Evolutionary conservation across 495 filamentous ascomycete species (phyloP).

Genomic region (Annulohypoxylon bovei): DNA sequence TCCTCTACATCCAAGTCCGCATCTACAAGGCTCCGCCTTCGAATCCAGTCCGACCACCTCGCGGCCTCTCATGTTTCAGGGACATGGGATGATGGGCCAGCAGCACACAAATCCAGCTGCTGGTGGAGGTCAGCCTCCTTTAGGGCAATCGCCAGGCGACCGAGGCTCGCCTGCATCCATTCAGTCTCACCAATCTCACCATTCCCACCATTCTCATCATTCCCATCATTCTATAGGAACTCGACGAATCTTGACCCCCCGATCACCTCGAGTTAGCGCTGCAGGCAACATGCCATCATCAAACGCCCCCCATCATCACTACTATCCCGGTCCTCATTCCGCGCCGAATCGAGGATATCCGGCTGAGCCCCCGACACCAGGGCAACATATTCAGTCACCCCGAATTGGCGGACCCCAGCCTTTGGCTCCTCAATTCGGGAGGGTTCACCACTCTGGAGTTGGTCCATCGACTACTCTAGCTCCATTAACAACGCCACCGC

Average conservation of each 20-base stretch:
- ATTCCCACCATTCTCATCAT: slow-evolving; percentile 28
- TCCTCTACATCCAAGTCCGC: slow-evolving; percentile 39
- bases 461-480: slow-evolving; percentile 48
- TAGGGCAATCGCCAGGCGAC: slow-evolving; percentile 45
- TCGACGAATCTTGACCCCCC: slow-evolving; percentile 70
- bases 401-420: slow-evolving; percentile 48
- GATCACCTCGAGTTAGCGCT: slow-evolving; percentile 66
- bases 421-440: slow-evolving; percentile 49
- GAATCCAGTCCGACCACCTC: slow-evolving; percentile 45
- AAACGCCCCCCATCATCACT: slow-evolving; percentile 56
- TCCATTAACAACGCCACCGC: slow-evolving; percentile 43
- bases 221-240: slow-evolving; percentile 41
- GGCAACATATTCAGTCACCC: slow-evolving; percentile 39
- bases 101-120: slow-evolving; percentile 44
- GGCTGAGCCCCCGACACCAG: slow-evolving; percentile 29
- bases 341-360: slow-evolving; percentile 37
- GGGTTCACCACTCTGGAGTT: slow-evolving; percentile 43
- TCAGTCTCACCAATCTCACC: slow-evolving; percentile 53
- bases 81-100: slow-evolving; percentile 43
- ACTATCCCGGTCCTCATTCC: slow-evolving; percentile 50
- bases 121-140: slow-evolving; percentile 42
- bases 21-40: slow-evolving; percentile 38
- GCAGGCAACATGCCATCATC: slow-evolving; percentile 56
- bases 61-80: slow-evolving; percentile 43
- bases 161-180: slow-evolving; percentile 54